Evolutionary conservation across 768 basidiomycete species (phyloP).

Genomic region (Rhizopogon vulgaris): DNA sequence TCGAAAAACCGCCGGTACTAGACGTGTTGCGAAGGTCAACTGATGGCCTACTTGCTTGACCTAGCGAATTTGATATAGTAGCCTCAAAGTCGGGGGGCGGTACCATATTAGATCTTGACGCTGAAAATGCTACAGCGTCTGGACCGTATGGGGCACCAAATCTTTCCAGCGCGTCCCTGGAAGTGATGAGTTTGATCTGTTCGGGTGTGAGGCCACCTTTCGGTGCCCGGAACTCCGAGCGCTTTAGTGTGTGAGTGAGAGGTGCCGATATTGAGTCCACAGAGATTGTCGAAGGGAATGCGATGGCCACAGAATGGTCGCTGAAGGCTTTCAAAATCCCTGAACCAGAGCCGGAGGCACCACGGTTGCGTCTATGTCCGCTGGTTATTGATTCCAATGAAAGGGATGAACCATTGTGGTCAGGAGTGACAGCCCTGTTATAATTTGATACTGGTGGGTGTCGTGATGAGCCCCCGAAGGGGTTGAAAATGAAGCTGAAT

Average conservation of each 20-base stretch:
- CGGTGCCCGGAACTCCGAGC: slow-evolving; percentile 65
- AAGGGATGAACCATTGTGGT: slow-evolving; percentile 13
- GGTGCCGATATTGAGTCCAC: slow-evolving; percentile 72
- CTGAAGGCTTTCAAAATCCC: slow-evolving; percentile 18
- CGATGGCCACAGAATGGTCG: slow-evolving; percentile 36
- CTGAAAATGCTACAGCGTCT: slow-evolving; percentile 61
- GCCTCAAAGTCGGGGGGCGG: slow-evolving; percentile 52
- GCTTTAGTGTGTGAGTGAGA: slow-evolving; percentile 63
- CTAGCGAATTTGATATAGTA: background rate
- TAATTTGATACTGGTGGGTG: slow-evolving; percentile 8
- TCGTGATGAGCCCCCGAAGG: slow-evolving; percentile 27
- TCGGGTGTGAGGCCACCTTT: slow-evolving; percentile 41
- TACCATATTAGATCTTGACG: slow-evolving; percentile 37
- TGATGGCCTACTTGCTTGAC: background rate
- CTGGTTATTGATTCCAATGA: slow-evolving; percentile 19
- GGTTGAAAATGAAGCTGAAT: slow-evolving; percentile 41
- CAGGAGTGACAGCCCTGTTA: slow-evolving; percentile 16
- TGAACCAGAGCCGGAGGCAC: slow-evolving; percentile 28
- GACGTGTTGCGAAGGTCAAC: background rate
- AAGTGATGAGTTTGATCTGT: slow-evolving; percentile 63
- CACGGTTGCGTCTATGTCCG: slow-evolving; percentile 27
- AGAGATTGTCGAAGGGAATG: slow-evolving; percentile 65
- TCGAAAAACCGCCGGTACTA: background rate
- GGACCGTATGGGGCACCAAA: slow-evolving; percentile 76
- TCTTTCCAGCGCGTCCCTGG: slow-evolving; percentile 54